Base-by-base conservation (phyloP, 148 eudicot genomes). In the Limonium bicolor region DNA sequence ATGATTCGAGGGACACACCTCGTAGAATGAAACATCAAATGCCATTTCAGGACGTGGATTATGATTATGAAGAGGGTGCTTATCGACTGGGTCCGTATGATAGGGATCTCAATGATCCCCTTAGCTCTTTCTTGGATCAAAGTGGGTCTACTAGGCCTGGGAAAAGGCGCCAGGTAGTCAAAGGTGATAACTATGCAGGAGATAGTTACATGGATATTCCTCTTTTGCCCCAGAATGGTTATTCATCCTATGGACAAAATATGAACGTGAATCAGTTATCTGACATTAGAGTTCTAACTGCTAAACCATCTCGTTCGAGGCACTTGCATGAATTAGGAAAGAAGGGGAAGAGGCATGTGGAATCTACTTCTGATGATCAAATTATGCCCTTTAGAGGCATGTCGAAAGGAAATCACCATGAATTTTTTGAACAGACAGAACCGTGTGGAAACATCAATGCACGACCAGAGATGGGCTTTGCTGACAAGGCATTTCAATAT, bases 191-290 rank as follows among this genome's bases (percentile, higher is more conserved):
- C 27, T 63, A 50, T 44, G 50, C 46, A 24, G 31, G 29, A 39
- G 65, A 66, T 41, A 57, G 54, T 60, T 68, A 64, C 37, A 58
- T 59, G 48, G 61, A 48, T 54, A 40, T 59, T 22, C 71, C 67
- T 43, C 51, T 40, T 20, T 56, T 74, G 31, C 27, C 30, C 6
- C 64, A 60, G 48, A 49, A 50, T 54, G 79, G 72, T 42, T 25
- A 48, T 9, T 49, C 58, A 50, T 63, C 64, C 31, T 69, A 62
- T 51, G 72, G 76, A 47, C 50, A 73, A 48, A 80, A 69, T 30
- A 46, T 60, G 60, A 65, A 63, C 42, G 81, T 90, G 36, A 78
- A 78, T 62, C 73, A 85, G 60, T 54, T 90, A 50, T 85, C 99
- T 0, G 99, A 85, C 48, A 84, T 85, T 35, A 69, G 63, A 55